phyloP scores from a whole-genome alignment of 2,329 filamentous ascomycete species.

The Ophiostoma sp. region DNA sequence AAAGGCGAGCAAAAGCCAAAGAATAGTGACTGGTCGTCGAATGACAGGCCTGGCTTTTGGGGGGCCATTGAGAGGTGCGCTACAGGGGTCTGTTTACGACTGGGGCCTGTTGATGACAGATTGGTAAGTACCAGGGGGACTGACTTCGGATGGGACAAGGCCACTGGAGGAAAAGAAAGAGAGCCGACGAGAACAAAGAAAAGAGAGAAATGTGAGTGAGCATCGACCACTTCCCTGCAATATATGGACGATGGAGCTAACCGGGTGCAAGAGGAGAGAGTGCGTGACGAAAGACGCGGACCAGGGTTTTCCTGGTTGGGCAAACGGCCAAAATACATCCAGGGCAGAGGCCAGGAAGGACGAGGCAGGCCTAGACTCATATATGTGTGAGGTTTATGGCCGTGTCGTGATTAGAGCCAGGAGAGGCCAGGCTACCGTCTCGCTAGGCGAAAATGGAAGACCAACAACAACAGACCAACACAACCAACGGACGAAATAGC shows the following conservation, averaged over 20 bases:
- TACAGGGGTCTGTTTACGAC: slow-evolving; percentile 24
- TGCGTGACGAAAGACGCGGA: not conserved
- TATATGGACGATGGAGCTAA: not conserved
- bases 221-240: not conserved
- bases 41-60: not conserved
- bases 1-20: not conserved
- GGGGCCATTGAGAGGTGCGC: not conserved
- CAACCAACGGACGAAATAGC: not conserved
- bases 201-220: not conserved
- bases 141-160: slow-evolving; percentile 19
- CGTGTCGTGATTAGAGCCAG: not conserved
- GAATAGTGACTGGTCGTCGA: not conserved
- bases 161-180: not conserved
- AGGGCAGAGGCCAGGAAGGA: not conserved
- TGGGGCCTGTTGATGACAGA: slow-evolving; percentile 15
- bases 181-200: not conserved
- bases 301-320: slow-evolving; percentile 5
- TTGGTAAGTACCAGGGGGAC: not conserved
- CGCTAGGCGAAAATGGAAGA: not conserved
- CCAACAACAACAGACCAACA: not conserved
- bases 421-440: not conserved
- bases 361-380: not conserved
- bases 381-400: not conserved
- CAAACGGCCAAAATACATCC: not conserved
- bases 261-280: not conserved